Conservation (phyloP, 202 grass and related monocot genomes). For the Eragrostis tef region DNA sequence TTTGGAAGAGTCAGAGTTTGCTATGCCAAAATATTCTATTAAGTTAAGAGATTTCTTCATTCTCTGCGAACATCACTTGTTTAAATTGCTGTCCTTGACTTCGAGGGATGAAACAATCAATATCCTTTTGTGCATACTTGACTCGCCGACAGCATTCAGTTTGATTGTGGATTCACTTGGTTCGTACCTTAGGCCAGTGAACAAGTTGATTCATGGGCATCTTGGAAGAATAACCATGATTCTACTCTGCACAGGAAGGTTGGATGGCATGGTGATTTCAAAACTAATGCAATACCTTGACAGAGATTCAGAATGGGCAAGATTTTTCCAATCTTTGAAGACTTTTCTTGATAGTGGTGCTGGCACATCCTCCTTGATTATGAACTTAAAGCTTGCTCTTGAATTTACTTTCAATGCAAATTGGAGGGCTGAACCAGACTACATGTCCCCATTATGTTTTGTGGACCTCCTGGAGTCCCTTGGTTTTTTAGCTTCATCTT, state of each 20-base stretch:
- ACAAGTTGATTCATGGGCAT: conserved; percentile 56
- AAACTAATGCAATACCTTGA: conserved; percentile 45
- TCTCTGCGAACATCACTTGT: conserved; percentile 35
- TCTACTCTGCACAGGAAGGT: conserved; percentile 55
- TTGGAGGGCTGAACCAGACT: conserved; percentile 52
- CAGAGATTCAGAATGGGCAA: conserved; percentile 45
- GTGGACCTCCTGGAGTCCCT: conserved; percentile 66
- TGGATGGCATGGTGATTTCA: conserved; percentile 33
- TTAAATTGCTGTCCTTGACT: conserved; percentile 48
- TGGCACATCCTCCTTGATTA: conserved; percentile 42
- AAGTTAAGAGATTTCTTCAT: conserved; percentile 15
- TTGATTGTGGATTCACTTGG: conserved; percentile 55
- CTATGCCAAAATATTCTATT: conserved; percentile 7
- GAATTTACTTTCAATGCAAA: conserved; percentile 39
- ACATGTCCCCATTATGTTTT: conserved; percentile 58
- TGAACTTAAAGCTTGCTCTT: conserved; percentile 54
- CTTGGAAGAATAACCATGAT: conserved; percentile 56
- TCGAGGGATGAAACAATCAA: conserved; percentile 37
- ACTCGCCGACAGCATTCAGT: conserved; percentile 25
- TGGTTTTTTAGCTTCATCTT: conserved; percentile 55
- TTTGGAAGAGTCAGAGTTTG: conserved; percentile 45
- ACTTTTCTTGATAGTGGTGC: conserved; percentile 50
- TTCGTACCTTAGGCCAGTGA: not conserved
- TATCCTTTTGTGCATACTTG: conserved; percentile 48
- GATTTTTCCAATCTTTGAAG: conserved; percentile 50